Evolutionary conservation across 805 yeast genomes (phyloP).

Genomic region (Saccharomycopsis oosterbeekiorum): DNA sequence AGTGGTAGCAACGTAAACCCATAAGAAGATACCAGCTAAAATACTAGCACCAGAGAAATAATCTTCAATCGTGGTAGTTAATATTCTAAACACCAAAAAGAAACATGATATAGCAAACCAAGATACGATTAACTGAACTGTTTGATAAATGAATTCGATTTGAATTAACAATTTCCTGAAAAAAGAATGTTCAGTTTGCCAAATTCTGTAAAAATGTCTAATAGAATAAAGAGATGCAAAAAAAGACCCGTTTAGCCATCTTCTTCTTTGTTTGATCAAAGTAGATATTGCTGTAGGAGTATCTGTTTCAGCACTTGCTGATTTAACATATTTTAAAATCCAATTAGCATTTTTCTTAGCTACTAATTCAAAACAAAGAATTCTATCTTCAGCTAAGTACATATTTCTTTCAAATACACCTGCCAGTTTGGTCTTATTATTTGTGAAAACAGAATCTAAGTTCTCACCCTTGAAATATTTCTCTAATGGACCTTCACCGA

Average conservation of each 20-base stretch:
- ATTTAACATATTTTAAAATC: conserved; percentile 75
- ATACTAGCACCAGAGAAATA: conserved; percentile 66
- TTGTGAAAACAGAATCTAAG: conserved; percentile 28
- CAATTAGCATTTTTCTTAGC: conserved; percentile 69
- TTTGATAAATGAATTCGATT: conserved; percentile 72
- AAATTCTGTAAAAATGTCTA: conserved; percentile 63
- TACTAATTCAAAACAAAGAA: conserved; percentile 89
- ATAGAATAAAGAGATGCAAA: conserved; percentile 89
- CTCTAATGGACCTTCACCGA: conserved; percentile 78
- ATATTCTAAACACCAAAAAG: conserved; percentile 79
- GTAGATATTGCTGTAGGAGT: conserved; percentile 86
- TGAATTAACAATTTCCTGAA: conserved; percentile 62
- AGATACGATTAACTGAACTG: conserved; percentile 64
- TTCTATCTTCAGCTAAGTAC: conserved; percentile 96
- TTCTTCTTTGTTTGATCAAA: conserved; percentile 80
- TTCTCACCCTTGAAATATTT: conserved; percentile 91
- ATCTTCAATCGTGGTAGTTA: conserved; percentile 71
- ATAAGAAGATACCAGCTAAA: conserved; percentile 66
- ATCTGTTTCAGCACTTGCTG: conserved; percentile 89
- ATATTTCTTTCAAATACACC: conserved; percentile 91
- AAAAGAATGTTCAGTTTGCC: conserved; percentile 63
- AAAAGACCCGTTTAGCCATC: conserved; percentile 96
- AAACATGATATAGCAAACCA: conserved; percentile 92
- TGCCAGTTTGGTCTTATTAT: conserved; percentile 43
- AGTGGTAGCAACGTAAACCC: conserved; percentile 76